Evolutionary conservation across 148 eudicot genomes (phyloP), one percentile per base, ranked within the genome.

Genomic region (Arbutus unedo): DNA sequence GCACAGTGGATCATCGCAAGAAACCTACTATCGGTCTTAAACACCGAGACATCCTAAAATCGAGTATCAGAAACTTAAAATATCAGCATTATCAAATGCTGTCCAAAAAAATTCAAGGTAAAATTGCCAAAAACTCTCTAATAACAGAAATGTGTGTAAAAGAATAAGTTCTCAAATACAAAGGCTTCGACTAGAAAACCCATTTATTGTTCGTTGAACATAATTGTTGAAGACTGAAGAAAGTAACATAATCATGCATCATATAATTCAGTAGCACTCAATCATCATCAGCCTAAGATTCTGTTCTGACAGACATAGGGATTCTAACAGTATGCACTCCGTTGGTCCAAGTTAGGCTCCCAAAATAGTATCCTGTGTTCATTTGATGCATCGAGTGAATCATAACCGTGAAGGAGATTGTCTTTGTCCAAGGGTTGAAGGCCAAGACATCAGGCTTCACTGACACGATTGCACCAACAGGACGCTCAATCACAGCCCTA

Each of bases 281-380:
- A 14, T 38, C 45, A 54, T 7, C 82, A 64, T 23, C 70, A 10
- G 70, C 71, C 4, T 66, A 66, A 25, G 44, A 66, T 66, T 85
- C 81, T 3, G 79, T 81, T 78, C 84, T 81, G 16, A 83, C 88
- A 14, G 85, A 83, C 5, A 83, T 70, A 14, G 81, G 85, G 48
- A 72, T 86, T 80, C 81, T 81, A 1, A 83, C 88, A 18, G 8
- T 7, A 50, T 80, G 85, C 21, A 68, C 68, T 14, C 83, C 88
- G 70, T 83, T 78, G 14, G 66, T 75, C 85, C 88, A 86, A 38
- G 70, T 83, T 5, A 76, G 19, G 83, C 88, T 80, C 19, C 85
- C 88, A 48, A 83, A 83, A 56, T 47, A 56, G 19, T 83, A 86
- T 6, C 57, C 79, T 6, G 68, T 81, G 67, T 23, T 83, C 23